Evolutionary conservation across 805 yeast species (phyloP).

Genomic region (Starmerella bombi): DNA sequence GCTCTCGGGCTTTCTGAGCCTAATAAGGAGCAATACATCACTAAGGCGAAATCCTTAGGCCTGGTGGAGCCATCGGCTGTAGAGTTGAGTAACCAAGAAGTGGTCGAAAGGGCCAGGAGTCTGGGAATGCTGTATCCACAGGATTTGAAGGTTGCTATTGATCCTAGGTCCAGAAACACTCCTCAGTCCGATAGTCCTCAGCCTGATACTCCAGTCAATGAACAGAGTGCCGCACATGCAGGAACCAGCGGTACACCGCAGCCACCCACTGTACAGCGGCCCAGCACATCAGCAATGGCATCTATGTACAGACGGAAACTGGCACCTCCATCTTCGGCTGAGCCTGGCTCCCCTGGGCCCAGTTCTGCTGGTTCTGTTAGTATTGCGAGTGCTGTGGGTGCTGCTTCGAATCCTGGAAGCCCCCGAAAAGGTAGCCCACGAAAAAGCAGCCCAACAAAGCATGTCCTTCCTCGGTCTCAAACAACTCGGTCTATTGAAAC

Average conservation of each 20-base stretch:
- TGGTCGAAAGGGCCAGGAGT: no score
- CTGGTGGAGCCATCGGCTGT: neutral
- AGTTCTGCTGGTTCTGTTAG: neutral
- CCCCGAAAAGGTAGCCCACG: neutral
- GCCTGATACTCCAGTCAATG: neutral
- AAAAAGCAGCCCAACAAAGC: neutral
- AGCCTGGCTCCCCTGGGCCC: neutral
- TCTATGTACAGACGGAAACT: neutral
- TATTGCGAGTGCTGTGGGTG: neutral
- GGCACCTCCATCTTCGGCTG: neutral
- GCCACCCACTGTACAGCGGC: neutral
- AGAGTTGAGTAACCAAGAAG: neutral
- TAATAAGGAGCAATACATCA: constrained; percentile 3
- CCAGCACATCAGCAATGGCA: neutral
- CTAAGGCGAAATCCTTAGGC: neutral
- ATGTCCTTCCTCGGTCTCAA: neutral
- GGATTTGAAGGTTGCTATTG: neutral
- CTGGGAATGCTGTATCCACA: no score
- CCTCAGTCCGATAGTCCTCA: neutral
- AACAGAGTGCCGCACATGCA: neutral
- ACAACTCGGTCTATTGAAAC: neutral
- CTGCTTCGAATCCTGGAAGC: neutral
- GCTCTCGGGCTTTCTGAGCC: constrained; percentile 9
- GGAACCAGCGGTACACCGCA: no score
- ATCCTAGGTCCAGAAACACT: neutral